Conservation (phyloP, 352 stramenopile genomes). For the Globisporangium uncinulatum region DNA sequence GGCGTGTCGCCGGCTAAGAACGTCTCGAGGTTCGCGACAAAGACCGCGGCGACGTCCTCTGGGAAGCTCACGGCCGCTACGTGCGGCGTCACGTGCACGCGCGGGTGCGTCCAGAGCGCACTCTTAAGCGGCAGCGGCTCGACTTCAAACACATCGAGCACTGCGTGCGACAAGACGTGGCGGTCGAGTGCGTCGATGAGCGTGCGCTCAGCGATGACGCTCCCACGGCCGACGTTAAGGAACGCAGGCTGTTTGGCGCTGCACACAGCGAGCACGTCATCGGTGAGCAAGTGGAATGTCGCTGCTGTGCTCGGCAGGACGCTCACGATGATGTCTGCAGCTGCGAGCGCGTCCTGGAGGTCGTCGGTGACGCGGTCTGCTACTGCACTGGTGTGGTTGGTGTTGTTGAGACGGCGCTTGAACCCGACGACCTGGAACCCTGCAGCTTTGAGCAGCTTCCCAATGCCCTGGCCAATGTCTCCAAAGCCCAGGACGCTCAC, state of each 20-base stretch:
- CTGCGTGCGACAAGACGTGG: constrained; percentile 44
- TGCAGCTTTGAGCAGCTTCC: constrained; percentile 31
- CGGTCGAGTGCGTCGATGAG: constrained; percentile 64
- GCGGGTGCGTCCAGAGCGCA: constrained; percentile 50
- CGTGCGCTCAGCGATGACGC: constrained; percentile 53
- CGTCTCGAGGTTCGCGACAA: constrained; percentile 52
- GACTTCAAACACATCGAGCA: constrained; percentile 62
- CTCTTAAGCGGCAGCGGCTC: constrained; percentile 48
- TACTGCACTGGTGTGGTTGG: constrained; percentile 11
- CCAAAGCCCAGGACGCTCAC: constrained; percentile 53
- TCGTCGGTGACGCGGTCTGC: constrained; percentile 39
- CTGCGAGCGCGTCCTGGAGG: constrained; percentile 33
- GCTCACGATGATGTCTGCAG: constrained; percentile 77
- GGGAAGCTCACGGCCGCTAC: constrained; percentile 71
- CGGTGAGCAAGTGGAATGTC: constrained; percentile 63
- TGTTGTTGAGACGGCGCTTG: constrained; percentile 36
- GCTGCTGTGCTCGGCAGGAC: constrained; percentile 72
- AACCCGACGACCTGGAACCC: constrained; percentile 70
- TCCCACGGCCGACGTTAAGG: constrained; percentile 85
- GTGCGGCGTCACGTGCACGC: constrained; percentile 77
- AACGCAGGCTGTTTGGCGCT: constrained; percentile 67
- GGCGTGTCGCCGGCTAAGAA: constrained; percentile 28
- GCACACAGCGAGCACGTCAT: constrained; percentile 36
- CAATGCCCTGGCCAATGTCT: constrained; percentile 58
- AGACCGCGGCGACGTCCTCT: constrained; percentile 71